These are phyloP conservation scores for Hippophae gyantsensis DNA, from an alignment of 306 rosid species.

Conservation along the genomic window DNA sequence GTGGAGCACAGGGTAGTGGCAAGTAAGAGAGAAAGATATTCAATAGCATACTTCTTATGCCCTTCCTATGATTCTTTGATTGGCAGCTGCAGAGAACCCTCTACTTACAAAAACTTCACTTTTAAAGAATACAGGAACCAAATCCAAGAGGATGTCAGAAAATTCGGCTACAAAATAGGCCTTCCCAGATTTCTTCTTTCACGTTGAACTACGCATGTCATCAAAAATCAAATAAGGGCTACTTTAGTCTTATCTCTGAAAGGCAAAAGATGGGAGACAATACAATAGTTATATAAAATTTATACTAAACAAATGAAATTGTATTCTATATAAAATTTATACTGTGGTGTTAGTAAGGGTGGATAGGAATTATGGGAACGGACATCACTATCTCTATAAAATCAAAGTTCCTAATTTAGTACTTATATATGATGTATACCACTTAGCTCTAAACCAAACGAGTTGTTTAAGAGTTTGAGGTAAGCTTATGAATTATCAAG, in stretches of 20 bases:
- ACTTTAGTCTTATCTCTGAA: not conserved
- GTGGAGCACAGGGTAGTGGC: constrained; percentile 82
- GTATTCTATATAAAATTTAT: not conserved
- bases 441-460: no score
- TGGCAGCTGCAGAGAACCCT: constrained; percentile 57
- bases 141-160: constrained; percentile 67
- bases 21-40: constrained; percentile 55
- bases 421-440: no score
- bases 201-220: constrained; percentile 2
- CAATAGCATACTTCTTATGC: constrained; percentile 78
- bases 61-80: constrained; percentile 65
- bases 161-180: constrained; percentile 63
- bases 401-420: no score
- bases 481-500: no score
- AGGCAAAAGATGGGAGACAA: not conserved
- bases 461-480: no score
- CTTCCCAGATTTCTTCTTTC: constrained; percentile 52
- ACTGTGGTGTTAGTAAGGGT: no score
- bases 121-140: constrained; percentile 67
- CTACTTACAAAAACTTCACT: constrained; percentile 63
- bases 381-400: no score
- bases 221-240: not conserved
- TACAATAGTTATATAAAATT: not conserved
- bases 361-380: no score
- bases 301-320: constrained; percentile 1